Base-by-base conservation (phyloP, 1,284 basidiomycete species). In the Austroboletus niveus region DNA sequence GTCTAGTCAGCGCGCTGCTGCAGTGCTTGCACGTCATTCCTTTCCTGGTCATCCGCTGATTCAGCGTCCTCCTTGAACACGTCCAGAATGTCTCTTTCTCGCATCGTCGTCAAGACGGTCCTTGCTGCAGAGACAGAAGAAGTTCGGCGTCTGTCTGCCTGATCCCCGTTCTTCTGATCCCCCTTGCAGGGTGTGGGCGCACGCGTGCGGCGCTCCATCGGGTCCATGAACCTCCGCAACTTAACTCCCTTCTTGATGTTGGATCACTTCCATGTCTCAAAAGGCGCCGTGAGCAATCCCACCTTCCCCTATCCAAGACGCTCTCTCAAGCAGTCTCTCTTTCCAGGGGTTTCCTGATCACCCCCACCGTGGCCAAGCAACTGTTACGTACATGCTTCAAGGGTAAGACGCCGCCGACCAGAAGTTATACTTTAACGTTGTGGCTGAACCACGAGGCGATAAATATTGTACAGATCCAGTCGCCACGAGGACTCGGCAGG, bases 401-500 rank as follows among this genome's bases (percentile, higher is more conserved):
- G 95, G 95, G 76, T 83, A 65, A 45, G 69, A 55, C 34, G 10
- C 32, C 34, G 0, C 36, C n/a, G 4, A 24, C 17, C 45, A 29
- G 11, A 9, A 12, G 8, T 24, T 20, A 12, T 35, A 4, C 3
- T 38, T 11, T 44, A 9, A 5, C 17, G 10, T 8, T 17, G 1
- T 24, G 0, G n/a, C 48, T 47, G 8, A 54, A 22, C 34, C 17
- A 30, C 35, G 35, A n/a, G 29, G 29, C 29, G 27, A 27, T 27
- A 5, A 10, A 30, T 17, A n/a, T 8, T n/a, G 1, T 48, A 81
- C 78, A 39, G 75, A 32, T 69, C 80, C n/a, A 85, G 83, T 59
- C 76, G 81, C 52, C 95, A 98, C 64, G 95, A 98, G 71, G 96
- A 98, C 68, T 96, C 93, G 30, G 85, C 85, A 5, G 94, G 95